Percentiles rank a stretch among this genome's conserved stretches.
phyloP scores from a whole-genome alignment of 2,329 filamentous ascomycete species.

The Pseudogymnoascus sp. region DNA sequence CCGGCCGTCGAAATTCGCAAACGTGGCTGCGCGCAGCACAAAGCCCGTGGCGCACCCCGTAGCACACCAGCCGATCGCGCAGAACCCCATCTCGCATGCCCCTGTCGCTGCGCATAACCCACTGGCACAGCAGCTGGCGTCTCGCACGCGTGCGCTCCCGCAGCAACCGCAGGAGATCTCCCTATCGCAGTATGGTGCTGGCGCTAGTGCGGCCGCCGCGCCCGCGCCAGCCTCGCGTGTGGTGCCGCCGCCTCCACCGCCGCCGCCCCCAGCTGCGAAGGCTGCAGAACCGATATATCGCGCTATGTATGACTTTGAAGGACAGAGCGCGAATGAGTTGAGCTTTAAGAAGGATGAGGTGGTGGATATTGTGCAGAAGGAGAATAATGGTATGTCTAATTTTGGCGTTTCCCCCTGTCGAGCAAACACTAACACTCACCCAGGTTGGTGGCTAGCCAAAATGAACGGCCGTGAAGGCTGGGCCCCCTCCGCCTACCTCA shows the following conservation, averaged over 20 bases:
- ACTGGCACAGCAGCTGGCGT: constrained; percentile 22
- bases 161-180: background rate
- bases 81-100: constrained; percentile 11
- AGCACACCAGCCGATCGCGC: background rate
- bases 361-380: constrained; percentile 86
- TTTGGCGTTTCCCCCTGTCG: background rate
- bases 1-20: constrained; percentile 63
- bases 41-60: constrained; percentile 24
- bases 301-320: constrained; percentile 85
- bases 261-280: constrained; percentile 54
- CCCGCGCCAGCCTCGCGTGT: constrained; percentile 35
- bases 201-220: constrained; percentile 26
- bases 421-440: constrained; percentile 28
- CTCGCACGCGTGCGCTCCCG: background rate
- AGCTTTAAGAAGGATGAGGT: constrained; percentile 71
- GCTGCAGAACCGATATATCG: constrained; percentile 70
- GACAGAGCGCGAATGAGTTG: constrained; percentile 77
- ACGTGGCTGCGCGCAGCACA: constrained; percentile 30
- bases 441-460: constrained; percentile 95
- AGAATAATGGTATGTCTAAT: constrained; percentile 70
- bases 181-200: constrained; percentile 32
- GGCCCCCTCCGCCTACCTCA: constrained; percentile 89
- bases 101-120: constrained; percentile 20
- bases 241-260: constrained; percentile 53
- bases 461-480: constrained; percentile 69